Conservation (phyloP, 2,329 filamentous ascomycete genomes). For the Thelonectria rubi region DNA sequence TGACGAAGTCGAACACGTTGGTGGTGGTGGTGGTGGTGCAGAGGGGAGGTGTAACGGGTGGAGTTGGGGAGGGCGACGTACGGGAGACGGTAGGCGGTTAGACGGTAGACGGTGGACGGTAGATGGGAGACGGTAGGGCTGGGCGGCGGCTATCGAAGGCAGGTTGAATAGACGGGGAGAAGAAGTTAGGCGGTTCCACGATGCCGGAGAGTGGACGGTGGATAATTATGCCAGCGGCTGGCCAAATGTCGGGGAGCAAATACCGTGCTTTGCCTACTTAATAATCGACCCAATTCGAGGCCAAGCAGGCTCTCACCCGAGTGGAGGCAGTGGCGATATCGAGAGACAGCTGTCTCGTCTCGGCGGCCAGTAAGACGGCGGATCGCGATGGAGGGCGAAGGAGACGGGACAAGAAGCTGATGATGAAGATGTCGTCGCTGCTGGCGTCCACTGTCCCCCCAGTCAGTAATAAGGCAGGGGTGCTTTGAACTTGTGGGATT, state of each 20-base stretch:
- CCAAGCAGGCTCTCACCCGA: conserved; percentile 29
- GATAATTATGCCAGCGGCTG: background rate
- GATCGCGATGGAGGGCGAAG: background rate
- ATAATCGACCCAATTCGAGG: conserved; percentile 1
- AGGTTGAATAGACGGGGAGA: conserved; percentile 6
- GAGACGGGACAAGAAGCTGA: background rate
- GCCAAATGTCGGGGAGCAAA: background rate
- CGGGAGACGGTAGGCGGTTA: background rate
- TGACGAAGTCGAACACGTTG: background rate
- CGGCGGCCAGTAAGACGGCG: conserved; percentile 1
- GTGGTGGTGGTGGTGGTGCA: conserved; percentile 19
- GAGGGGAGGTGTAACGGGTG: conserved; percentile 18
- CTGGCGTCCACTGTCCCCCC: background rate
- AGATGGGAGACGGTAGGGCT: background rate
- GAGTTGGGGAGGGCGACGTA: conserved; percentile 1
- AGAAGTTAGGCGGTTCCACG: conserved; percentile 14
- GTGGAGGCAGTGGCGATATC: conserved; percentile 21
- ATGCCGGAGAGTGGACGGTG: conserved; percentile 13
- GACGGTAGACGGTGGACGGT: no score
- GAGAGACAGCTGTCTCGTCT: conserved; percentile 34
- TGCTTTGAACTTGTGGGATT: background rate
- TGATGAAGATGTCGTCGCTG: background rate
- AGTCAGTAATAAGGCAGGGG: background rate
- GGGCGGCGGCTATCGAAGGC: conserved; percentile 15
- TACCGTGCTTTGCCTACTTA: background rate